phyloP scores from a whole-genome alignment of 2,329 filamentous ascomycete species.

The Trichoderma sp. region DNA sequence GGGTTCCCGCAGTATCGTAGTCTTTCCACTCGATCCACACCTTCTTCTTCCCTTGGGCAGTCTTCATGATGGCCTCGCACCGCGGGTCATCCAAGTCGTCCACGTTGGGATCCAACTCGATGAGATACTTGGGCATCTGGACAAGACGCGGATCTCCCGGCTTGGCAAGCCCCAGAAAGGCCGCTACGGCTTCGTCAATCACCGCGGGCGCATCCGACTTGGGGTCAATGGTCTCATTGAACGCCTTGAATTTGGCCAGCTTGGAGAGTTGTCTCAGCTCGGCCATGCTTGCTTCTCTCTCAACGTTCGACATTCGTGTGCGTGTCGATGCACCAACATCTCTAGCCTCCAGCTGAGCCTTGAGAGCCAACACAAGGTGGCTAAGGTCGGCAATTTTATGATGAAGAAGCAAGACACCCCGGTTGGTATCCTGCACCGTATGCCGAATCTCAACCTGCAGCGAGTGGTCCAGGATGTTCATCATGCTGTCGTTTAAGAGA shows the following conservation, averaged over 20 bases:
- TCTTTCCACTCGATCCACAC: conserved; percentile 56
- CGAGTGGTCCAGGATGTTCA: conserved; percentile 48
- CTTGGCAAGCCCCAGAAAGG: conserved; percentile 43
- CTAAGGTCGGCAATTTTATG: conserved; percentile 48
- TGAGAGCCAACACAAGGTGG: conserved; percentile 48
- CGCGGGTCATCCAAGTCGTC: conserved; percentile 39
- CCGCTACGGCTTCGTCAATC: conserved; percentile 40
- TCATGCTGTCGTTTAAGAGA: conserved; percentile 50
- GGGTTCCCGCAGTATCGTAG: conserved; percentile 41
- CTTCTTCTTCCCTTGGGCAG: conserved; percentile 38
- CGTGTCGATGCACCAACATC: conserved; percentile 27
- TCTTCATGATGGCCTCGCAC: conserved; percentile 43
- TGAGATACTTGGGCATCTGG: conserved; percentile 37
- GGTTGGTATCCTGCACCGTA: conserved; percentile 50
- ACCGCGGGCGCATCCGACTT: conserved; percentile 32
- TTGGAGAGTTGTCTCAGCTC: conserved; percentile 44
- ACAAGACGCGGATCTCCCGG: conserved; percentile 37
- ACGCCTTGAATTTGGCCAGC: conserved; percentile 53
- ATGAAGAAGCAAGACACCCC: conserved; percentile 49
- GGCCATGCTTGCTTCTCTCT: conserved; percentile 42
- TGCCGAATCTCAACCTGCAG: conserved; percentile 50
- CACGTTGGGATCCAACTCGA: conserved; percentile 36
- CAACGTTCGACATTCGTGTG: conserved; percentile 37
- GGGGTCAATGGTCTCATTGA: conserved; percentile 49
- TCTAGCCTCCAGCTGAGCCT: conserved; percentile 43